Conservation (phyloP, 2,329 filamentous ascomycete species). For the Dactylellina haptotyla region DNA sequence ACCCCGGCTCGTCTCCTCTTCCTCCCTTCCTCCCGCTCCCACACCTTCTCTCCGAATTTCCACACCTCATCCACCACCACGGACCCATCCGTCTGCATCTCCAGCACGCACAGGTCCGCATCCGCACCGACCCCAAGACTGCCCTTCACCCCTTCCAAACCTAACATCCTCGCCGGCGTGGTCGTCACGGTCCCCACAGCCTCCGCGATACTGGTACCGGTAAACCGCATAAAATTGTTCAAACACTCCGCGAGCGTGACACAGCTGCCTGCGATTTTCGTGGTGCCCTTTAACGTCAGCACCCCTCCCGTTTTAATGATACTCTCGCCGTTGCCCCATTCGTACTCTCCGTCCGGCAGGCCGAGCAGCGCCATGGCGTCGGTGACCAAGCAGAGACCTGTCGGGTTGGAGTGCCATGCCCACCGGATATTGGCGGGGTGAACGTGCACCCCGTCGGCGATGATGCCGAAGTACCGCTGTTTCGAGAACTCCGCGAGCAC, state of each 20-base stretch:
- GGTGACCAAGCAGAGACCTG: constrained; percentile 87
- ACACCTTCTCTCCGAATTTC: constrained; percentile 50
- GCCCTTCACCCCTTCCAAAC: constrained; percentile 74
- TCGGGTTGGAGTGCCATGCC: constrained; percentile 84
- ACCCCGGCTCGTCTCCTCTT: constrained; percentile 21
- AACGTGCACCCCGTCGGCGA: constrained; percentile 88
- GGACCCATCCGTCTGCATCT: constrained; percentile 29
- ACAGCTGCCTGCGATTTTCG: constrained; percentile 80
- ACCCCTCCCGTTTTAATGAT: constrained; percentile 77
- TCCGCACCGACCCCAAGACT: constrained; percentile 38
- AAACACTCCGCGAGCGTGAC: constrained; percentile 81
- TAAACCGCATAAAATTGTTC: constrained; percentile 82
- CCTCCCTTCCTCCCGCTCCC: constrained; percentile 20
- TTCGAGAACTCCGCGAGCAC: constrained; percentile 71
- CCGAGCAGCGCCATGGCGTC: constrained; percentile 91
- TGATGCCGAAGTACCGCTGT: constrained; percentile 85
- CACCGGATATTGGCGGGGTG: constrained; percentile 90
- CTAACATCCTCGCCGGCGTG: constrained; percentile 81
- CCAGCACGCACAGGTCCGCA: constrained; percentile 46
- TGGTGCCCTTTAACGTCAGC: constrained; percentile 79
- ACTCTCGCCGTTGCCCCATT: constrained; percentile 79
- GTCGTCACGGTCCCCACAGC: constrained; percentile 78
- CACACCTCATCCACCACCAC: constrained; percentile 48
- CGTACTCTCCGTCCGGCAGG: constrained; percentile 82
- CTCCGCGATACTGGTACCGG: constrained; percentile 73